Evolutionary conservation across 495 filamentous ascomycete species (phyloP).

Genomic region (Hypomontagnella submonticulosa): DNA sequence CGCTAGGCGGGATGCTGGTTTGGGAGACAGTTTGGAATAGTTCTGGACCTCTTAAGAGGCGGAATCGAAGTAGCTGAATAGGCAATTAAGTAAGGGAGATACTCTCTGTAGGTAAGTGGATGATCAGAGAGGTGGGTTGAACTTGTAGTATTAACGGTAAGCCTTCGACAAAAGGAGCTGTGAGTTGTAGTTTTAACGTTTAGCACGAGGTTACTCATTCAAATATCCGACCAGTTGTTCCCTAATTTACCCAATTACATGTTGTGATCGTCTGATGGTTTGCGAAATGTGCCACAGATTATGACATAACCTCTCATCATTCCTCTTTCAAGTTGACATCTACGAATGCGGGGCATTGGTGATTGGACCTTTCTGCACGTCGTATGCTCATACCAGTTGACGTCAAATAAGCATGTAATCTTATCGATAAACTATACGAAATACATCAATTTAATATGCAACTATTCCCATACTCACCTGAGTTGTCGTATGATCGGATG

Average conservation of each 20-base stretch:
- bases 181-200: not conserved
- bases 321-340: constrained; percentile 28
- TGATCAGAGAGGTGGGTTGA: not conserved
- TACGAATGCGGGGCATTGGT: constrained; percentile 35
- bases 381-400: not conserved
- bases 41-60: not conserved
- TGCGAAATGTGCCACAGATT: not conserved
- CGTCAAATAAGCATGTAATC: not conserved
- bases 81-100: not conserved
- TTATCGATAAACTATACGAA: constrained; percentile 17
- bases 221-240: not conserved
- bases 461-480: no score
- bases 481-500: no score
- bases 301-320: constrained; percentile 32
- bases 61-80: not conserved
- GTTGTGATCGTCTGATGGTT: not conserved
- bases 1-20: constrained; percentile 13
- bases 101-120: not conserved
- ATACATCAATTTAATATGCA: no score
- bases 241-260: constrained; percentile 7
- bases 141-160: not conserved
- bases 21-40: constrained; percentile 19
- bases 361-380: not conserved
- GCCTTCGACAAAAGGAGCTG: not conserved
- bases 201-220: not conserved